Evolutionary conservation across 2,329 filamentous ascomycete species (phyloP).

Genomic region (Cladosporium sp.): DNA sequence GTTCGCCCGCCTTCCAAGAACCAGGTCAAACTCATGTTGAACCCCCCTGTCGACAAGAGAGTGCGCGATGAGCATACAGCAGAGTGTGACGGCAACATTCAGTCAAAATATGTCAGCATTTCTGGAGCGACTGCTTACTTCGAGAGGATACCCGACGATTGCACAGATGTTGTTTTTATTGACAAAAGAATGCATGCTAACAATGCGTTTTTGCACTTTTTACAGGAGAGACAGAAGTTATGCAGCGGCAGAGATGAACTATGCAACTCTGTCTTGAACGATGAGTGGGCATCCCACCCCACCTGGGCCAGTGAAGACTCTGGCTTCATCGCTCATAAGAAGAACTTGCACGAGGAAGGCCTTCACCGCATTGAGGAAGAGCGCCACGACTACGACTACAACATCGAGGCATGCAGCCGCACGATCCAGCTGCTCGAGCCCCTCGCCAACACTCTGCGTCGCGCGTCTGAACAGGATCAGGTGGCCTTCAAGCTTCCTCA

Average conservation of each 20-base stretch:
- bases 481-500: conserved; percentile 78
- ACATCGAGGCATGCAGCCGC: conserved; percentile 90
- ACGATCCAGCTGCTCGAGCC: conserved; percentile 96
- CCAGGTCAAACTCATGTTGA: no score
- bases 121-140: neutral
- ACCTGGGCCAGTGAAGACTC: conserved; percentile 99
- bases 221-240: conserved; percentile 74
- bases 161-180: neutral
- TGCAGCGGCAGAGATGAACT: conserved; percentile 94
- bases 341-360: conserved; percentile 92
- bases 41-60: neutral
- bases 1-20: no score
- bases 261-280: conserved; percentile 88
- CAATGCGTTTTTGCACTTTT: neutral
- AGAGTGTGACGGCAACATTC: neutral
- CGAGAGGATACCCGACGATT: neutral
- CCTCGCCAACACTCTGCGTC: conserved; percentile 82
- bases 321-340: conserved; percentile 94
- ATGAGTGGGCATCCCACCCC: conserved; percentile 97
- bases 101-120: neutral
- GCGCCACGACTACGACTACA: conserved; percentile 96
- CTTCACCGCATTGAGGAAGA: conserved; percentile 97
- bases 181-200: neutral
- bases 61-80: neutral
- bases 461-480: conserved; percentile 59